Evolutionary conservation across 768 basidiomycete genomes (phyloP), one percentile per base, ranked within the genome.

Genomic region (Hygrocybe punicea): DNA sequence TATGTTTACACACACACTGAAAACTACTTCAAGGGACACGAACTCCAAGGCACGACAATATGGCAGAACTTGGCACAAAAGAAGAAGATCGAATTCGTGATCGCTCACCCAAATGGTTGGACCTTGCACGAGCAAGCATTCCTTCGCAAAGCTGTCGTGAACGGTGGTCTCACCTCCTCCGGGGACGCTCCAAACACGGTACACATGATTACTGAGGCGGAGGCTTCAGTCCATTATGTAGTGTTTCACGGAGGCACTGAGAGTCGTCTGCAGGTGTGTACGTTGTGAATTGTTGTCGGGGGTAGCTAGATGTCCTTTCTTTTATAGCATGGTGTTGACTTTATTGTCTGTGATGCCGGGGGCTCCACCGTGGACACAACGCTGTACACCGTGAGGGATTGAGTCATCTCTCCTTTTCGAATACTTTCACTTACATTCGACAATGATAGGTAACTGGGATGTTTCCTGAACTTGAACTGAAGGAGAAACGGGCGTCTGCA

Each of bases 291-390:
- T 23, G 6, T 23, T 23, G 46, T 14, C 16, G 14, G 16, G 13
- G 25, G 14, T 21, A 14, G 16, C 39, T 16, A 40, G 46, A 48
- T 23, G 46, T 29, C 29, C 29, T 6, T 23, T 23, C 14, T 7
- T 29, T 23, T 29, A 14, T 29, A 48, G 46, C 46, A 14, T 6
- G 23, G 16, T n/a, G 46, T 29, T n/a, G 46, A 48, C 25, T 29
- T 48, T 24, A 14, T 48, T 48, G 23, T 48, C 14, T 48, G 46
- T 21, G 46, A 48, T 48, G 46, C 46, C 23, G 46, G 46, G 13
- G 46, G 46, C 25, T 48, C 46, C 46, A 48, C 46, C 46, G 46
- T 48, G n/a, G 46, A 48, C 23, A 48, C 46, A n/a, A 48, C 46
- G n/a, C 23, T 48, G 46, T 48, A 48, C 46, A 48, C 16, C 14